Conservation (phyloP, 257 asterid species). For the Buddleja alternifolia region DNA sequence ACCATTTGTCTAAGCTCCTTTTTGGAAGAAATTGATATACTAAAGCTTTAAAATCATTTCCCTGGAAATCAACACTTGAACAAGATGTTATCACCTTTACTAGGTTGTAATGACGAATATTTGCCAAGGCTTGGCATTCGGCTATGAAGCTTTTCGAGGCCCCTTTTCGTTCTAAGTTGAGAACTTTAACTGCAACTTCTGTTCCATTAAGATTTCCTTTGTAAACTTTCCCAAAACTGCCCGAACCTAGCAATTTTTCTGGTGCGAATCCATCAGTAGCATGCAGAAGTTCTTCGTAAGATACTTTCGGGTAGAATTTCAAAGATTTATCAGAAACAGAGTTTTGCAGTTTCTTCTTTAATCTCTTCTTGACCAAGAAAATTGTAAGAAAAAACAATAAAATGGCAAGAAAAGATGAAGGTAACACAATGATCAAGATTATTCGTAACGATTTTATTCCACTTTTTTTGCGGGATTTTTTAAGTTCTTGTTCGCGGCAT, state of each 20-base stretch:
- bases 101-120: slow-evolving; percentile 49
- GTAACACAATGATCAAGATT: slow-evolving; percentile 12
- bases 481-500: too few species aligned
- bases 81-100: slow-evolving; percentile 57
- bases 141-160: slow-evolving; percentile 55
- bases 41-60: slow-evolving; percentile 58
- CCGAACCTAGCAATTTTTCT: slow-evolving; percentile 45
- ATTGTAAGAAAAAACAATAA: slow-evolving; percentile 33
- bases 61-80: slow-evolving; percentile 50
- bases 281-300: slow-evolving; percentile 44
- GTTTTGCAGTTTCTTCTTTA: slow-evolving; percentile 23
- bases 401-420: slow-evolving; percentile 34
- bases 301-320: slow-evolving; percentile 34
- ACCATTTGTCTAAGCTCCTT: slow-evolving; percentile 58
- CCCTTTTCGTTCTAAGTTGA: slow-evolving; percentile 44
- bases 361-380: slow-evolving; percentile 26
- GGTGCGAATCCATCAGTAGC: slow-evolving; percentile 50
- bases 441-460: too few species aligned
- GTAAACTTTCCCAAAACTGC: slow-evolving; percentile 54
- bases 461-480: too few species aligned
- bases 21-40: slow-evolving; percentile 50
- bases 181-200: slow-evolving; percentile 48
- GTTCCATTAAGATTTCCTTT: slow-evolving; percentile 43
- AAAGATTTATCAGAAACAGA: slow-evolving; percentile 17
- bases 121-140: slow-evolving; percentile 53